A percentile compares a stretch with the other conserved stretches of the same genome.
phyloP scores from a whole-genome alignment of 1,284 basidiomycete genomes.

The Pseudozyma pruni region DNA sequence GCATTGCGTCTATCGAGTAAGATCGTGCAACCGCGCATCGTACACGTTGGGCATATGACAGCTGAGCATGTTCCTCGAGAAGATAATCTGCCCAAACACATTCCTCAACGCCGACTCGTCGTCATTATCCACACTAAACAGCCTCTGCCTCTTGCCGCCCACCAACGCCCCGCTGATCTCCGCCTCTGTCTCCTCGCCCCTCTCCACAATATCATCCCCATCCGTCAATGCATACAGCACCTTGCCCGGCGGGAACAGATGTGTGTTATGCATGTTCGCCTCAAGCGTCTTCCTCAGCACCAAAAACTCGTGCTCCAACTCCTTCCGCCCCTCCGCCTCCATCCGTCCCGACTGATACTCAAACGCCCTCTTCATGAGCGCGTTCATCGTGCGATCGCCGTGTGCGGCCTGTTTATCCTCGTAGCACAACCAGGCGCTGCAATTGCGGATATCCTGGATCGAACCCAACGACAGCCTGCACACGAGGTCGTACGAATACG shows the following conservation, averaged over 20 bases:
- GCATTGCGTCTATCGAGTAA: slow-evolving; percentile 27
- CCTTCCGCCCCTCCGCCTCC: neutral
- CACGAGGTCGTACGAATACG: slow-evolving; percentile 84
- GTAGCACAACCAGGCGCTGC: slow-evolving; percentile 80
- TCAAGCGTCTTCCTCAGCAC: slow-evolving; percentile 82
- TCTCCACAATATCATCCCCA: slow-evolving; percentile 70
- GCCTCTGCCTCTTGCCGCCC: slow-evolving; percentile 10
- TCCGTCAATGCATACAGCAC: slow-evolving; percentile 81
- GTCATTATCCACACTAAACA: slow-evolving; percentile 34
- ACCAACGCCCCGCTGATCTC: too few species aligned
- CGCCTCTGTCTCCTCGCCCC: neutral
- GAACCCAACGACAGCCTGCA: slow-evolving; percentile 80
- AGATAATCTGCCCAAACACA: slow-evolving; percentile 82
- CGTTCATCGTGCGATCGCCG: slow-evolving; percentile 35
- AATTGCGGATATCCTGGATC: slow-evolving; percentile 79
- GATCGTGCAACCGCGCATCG: slow-evolving; percentile 28
- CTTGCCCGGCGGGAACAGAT: slow-evolving; percentile 81
- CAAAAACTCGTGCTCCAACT: slow-evolving; percentile 68
- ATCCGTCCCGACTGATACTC: slow-evolving; percentile 48
- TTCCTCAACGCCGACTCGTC: slow-evolving; percentile 52
- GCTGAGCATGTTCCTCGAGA: slow-evolving; percentile 81
- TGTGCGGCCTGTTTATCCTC: slow-evolving; percentile 69
- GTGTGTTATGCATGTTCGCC: slow-evolving; percentile 81
- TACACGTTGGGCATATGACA: slow-evolving; percentile 75
- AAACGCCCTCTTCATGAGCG: slow-evolving; percentile 51